phyloP scores from a whole-genome alignment of 208 protist genomes.

The Trypanosomatidae sp. region DNA sequence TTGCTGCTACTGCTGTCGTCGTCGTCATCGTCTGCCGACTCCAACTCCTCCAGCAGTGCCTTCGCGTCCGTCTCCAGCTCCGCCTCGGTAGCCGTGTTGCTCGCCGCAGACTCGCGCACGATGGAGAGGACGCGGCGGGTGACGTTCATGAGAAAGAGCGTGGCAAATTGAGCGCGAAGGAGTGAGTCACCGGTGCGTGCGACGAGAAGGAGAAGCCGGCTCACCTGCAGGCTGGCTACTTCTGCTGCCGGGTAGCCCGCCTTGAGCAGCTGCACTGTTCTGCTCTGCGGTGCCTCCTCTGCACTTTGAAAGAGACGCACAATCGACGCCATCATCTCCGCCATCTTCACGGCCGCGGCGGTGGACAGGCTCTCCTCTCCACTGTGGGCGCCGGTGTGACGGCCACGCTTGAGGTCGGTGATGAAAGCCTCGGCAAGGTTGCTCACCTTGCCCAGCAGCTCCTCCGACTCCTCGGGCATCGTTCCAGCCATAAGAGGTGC shows the following conservation, averaged over 20 bases:
- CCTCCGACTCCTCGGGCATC: constrained; percentile 31
- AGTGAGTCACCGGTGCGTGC: constrained; percentile 53
- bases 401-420: constrained; percentile 56
- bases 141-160: constrained; percentile 84
- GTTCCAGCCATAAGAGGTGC: too few relatives aligned
- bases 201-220: constrained; percentile 54
- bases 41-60: constrained; percentile 32
- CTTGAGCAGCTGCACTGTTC: constrained; percentile 37
- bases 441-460: constrained; percentile 44
- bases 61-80: constrained; percentile 58
- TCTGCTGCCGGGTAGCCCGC: constrained; percentile 44
- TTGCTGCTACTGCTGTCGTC: background rate
- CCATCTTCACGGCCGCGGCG: constrained; percentile 51
- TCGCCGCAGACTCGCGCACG: constrained; percentile 60
- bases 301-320: constrained; percentile 53
- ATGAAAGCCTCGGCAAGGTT: constrained; percentile 64
- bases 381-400: constrained; percentile 18
- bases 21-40: constrained; percentile 21
- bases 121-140: constrained; percentile 80
- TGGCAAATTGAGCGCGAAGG: constrained; percentile 68
- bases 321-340: constrained; percentile 55
- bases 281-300: constrained; percentile 37
- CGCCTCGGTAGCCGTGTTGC: constrained; percentile 33
- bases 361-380: constrained; percentile 59
- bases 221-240: constrained; percentile 57